These are phyloP conservation scores for Cylindrodendrum hubeiense DNA, from an alignment of 2,329 filamentous ascomycete species.

Conservation along the genomic window DNA sequence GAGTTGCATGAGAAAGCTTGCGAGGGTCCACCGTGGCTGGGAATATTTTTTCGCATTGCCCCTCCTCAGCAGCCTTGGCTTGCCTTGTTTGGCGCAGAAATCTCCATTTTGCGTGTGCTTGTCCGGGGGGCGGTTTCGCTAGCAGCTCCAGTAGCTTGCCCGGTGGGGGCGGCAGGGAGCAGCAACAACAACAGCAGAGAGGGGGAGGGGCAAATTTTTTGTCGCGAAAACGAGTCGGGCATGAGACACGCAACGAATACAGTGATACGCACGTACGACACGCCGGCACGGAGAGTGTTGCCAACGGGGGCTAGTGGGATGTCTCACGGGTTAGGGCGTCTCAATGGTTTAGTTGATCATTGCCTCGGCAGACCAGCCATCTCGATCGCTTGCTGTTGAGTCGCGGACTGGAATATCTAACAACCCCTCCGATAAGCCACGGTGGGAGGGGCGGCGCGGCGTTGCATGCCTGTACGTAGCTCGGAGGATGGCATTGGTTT, in stretches of 20 bases:
- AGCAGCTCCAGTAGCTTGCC: constrained; percentile 28
- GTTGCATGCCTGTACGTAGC: background rate
- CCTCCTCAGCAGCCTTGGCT: constrained; percentile 35
- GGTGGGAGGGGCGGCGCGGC: constrained; percentile 1
- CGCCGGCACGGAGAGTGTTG: background rate
- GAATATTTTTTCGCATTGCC: constrained; percentile 32
- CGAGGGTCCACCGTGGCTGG: constrained; percentile 37
- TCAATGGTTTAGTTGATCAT: background rate
- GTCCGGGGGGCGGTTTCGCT: constrained; percentile 34
- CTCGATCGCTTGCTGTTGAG: background rate
- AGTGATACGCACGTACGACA: constrained; percentile 3
- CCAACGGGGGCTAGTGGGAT: constrained; percentile 1
- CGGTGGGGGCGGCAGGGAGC: constrained; percentile 29
- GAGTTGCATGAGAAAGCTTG: constrained; percentile 38
- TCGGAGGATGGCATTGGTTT: background rate
- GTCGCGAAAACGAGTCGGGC: constrained; percentile 21
- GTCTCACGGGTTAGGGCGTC: background rate
- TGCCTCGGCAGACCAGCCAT: background rate
- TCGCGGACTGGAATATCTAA: background rate
- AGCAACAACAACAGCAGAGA: constrained; percentile 20
- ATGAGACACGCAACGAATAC: constrained; percentile 9
- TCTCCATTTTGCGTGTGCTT: constrained; percentile 12
- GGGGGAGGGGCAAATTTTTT: constrained; percentile 26
- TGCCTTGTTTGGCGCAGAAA: constrained; percentile 18
- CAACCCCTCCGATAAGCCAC: constrained; percentile 22